A percentile compares a stretch with the other conserved stretches of the same genome.
phyloP scores from a whole-genome alignment of 164 flowering plant species.

The Liriodendron chinense region DNA sequence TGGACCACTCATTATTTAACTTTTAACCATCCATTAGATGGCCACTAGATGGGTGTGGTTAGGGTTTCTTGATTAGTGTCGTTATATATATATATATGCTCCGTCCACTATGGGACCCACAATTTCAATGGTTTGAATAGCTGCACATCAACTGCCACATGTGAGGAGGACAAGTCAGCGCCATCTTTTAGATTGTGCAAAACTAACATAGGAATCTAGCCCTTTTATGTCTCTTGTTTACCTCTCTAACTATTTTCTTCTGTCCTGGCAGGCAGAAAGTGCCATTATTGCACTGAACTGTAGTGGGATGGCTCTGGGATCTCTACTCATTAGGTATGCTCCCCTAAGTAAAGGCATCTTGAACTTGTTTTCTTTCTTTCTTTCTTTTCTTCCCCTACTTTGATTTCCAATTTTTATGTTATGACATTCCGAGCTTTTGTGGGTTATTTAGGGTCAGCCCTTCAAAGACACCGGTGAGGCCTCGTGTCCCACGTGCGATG shows the following conservation, averaged over 20 bases:
- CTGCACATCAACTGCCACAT: not conserved
- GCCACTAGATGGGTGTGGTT: too few relatives aligned
- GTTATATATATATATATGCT: too few relatives aligned
- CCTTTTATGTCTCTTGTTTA: not conserved
- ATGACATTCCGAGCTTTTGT: not conserved
- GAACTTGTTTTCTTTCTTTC: not conserved
- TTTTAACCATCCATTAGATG: too few relatives aligned
- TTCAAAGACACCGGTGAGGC: constrained; percentile 96
- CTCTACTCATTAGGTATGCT: constrained; percentile 74
- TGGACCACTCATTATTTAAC: too few relatives aligned
- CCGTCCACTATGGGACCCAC: too few relatives aligned
- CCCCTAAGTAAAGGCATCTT: not conserved
- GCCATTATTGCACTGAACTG: constrained; percentile 88
- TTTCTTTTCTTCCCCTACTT: too few relatives aligned
- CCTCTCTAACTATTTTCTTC: not conserved
- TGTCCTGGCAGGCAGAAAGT: constrained; percentile 71
- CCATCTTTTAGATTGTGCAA: not conserved
- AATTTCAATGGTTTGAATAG: not conserved
- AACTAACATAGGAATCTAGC: not conserved
- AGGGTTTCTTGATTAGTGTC: too few relatives aligned
- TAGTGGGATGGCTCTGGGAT: constrained; percentile 76
- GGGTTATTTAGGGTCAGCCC: constrained; percentile 79
- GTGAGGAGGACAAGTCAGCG: not conserved
- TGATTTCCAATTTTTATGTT: too few relatives aligned
- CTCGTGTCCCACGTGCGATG: constrained; percentile 60